Base-by-base conservation (phyloP, 2,329 filamentous ascomycete species). In the Phyllosticta paracitricarpa region DNA sequence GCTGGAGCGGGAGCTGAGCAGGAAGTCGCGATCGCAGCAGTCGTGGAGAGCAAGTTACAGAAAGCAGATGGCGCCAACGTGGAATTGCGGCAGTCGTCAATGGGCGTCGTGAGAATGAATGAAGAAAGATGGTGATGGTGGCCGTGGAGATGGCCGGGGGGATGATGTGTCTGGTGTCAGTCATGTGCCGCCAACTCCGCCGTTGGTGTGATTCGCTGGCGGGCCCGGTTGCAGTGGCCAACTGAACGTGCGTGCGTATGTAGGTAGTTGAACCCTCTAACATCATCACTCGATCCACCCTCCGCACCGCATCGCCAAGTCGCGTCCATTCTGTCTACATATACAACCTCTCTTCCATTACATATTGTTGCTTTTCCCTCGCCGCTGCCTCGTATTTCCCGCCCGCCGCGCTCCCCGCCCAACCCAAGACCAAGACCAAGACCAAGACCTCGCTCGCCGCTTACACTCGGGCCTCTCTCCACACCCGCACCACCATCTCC, bases 401-500 rank as follows among this genome's bases (percentile, higher is more conserved):
- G 19, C 19, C 19, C 19, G 19, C 19, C 19, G 19, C 19, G 19
- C 19, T 22, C 19, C 19, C 19, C 19, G 19, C 19, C 19, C 19
- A 22, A 22, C 19, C 19, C 19, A 22, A 22, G 19, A 22, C 19
- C 19, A 22, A 22, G 19, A 22, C 19, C 19, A 22, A 22, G 19
- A 22, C 19, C 19, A 22, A 22, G 19, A 22, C 19, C 54, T 55
- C 54, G 52, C 52, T 17, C 52, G 52, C 52, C 54, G 40, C 25
- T 54, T 54, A 54, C 54, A 17, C 48, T 53, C 54, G 59, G 54
- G 26, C 55, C 59, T 53, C 56, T 24, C 54, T 52, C 54, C 59
- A 48, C 54, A 26, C 26, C 52, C 54, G 51, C 33, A 56, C 33
- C 54, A 61, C 53, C 59, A 28, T 17, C 51, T 53, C 51, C 51